These are phyloP conservation scores for Rubus idaeus DNA, from an alignment of 306 rosid species.

Conservation along the genomic window DNA sequence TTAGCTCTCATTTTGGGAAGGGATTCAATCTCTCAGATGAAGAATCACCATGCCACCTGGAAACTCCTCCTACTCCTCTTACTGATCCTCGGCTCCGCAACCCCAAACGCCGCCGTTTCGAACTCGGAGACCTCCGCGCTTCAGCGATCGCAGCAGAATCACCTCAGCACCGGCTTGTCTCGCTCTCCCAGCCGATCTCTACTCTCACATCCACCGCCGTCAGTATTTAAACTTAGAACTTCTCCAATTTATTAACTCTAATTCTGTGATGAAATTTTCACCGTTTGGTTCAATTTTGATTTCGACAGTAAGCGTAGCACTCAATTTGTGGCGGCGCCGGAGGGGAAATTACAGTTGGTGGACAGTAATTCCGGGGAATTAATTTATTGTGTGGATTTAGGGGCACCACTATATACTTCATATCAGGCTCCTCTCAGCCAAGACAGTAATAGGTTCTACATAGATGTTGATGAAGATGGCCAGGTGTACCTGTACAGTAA, in stretches of 20 bases:
- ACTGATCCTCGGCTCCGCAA: not conserved
- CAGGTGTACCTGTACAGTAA: conserved; percentile 47
- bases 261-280: not conserved
- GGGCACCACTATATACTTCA: conserved; percentile 58
- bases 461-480: conserved; percentile 85
- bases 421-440: conserved; percentile 44
- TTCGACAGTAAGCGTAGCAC: conserved; percentile 39
- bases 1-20: not conserved
- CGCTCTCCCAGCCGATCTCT: conserved; percentile 48
- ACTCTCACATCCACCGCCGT: conserved; percentile 44
- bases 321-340: conserved; percentile 47
- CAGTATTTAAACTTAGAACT: not conserved
- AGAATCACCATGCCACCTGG: not conserved
- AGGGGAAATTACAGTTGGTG: conserved; percentile 66
- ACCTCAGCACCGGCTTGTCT: conserved; percentile 12
- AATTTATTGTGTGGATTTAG: conserved; percentile 71
- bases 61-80: conserved; percentile 2
- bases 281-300: conserved; percentile 6
- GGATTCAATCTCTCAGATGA: conserved; percentile 28
- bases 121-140: not conserved
- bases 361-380: conserved; percentile 45
- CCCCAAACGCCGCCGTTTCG: conserved; percentile 4
- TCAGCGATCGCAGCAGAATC: not conserved
- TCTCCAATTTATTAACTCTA: not conserved
- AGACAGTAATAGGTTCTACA: conserved; percentile 25